Evolutionary conservation across 345 rosid genomes (phyloP), one percentile per base, ranked within the genome.

Genomic region (Trapa bicornis): DNA sequence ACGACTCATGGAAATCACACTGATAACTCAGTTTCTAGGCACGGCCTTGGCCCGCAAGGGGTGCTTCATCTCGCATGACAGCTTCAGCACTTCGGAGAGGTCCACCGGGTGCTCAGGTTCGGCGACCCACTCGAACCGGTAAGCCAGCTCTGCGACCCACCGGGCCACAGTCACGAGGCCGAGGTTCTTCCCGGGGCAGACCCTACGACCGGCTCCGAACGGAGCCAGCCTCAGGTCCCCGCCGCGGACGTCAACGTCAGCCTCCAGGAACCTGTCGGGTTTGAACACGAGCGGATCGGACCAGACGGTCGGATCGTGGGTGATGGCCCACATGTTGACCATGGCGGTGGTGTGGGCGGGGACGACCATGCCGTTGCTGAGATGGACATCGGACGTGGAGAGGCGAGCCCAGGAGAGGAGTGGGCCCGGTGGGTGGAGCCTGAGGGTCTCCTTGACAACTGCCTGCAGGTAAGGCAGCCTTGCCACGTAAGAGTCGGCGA

Each of bases 241-340:
- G 2, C 91, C 96, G 1, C 92, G 76, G 1, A 92, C 77, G 65
- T 89, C 96, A 74, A 86, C 83, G 37, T 85, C 84, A n/a, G 37
- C 73, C 0, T 33, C 79, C 50, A 80, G 0, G 74, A 89, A 87
- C 75, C 98, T 78, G 77, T 86, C 96, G 16, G 98, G 98, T 16
- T 64, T 68, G 57, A 86, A 92, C 70, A 70, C 72, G 0, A 67
- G 61, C 2, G 98, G 95, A 39, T 87, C 73, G 15, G 67, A 71
- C 98, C 98, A 92, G 45, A 87, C 81, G 4, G 15, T 37, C 0
- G 85, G 79, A 74, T 89, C 96, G 68, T 86, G 96, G 0, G 93
- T 78, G 50, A 92, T 92, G 61, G 98, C 98, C 98, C 98, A 92
- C 98, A 92, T 92, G 87, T 92, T 92, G 68, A 89, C 85, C 96